Conservation (phyloP, 2,329 filamentous ascomycete genomes). For the Hawksworthiomyces lignivorus region DNA sequence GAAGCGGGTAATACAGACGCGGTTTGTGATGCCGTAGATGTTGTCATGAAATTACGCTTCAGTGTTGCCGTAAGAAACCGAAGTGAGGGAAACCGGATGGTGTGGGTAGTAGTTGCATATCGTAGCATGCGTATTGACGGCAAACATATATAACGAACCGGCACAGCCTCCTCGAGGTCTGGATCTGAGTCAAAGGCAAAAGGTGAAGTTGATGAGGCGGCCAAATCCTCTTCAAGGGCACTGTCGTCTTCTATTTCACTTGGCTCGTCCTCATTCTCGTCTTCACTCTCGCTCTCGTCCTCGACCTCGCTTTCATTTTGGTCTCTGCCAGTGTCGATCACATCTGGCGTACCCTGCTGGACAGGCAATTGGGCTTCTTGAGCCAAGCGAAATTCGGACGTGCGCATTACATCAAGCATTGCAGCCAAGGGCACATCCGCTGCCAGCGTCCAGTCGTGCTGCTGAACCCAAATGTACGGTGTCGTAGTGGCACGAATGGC, state of each 20-base stretch:
- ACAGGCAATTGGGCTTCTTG: too few relatives aligned
- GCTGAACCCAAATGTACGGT: slow-evolving; percentile 49
- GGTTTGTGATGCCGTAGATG: too few relatives aligned
- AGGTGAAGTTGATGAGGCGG: too few relatives aligned
- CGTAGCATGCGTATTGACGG: slow-evolving; percentile 43
- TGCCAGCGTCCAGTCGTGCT: slow-evolving; percentile 48
- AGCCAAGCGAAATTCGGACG: slow-evolving; percentile 16
- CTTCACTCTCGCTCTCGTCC: too few relatives aligned
- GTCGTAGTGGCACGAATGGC: slow-evolving; percentile 39
- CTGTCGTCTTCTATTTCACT: too few relatives aligned
- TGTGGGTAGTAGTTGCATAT: slow-evolving; percentile 41
- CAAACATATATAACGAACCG: slow-evolving; percentile 46
- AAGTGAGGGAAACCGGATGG: slow-evolving; percentile 33
- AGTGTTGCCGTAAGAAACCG: slow-evolving; percentile 32
- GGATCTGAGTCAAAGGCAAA: too few relatives aligned
- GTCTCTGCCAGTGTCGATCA: too few relatives aligned
- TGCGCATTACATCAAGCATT: slow-evolving; percentile 39
- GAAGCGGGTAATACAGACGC: slow-evolving; percentile 8
- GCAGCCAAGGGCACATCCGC: slow-evolving; percentile 35
- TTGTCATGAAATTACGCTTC: slow-evolving; percentile 35
- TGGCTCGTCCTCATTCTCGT: too few relatives aligned
- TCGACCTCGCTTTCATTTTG: too few relatives aligned
- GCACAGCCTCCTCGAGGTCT: slow-evolving; percentile 15
- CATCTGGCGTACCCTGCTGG: too few relatives aligned
- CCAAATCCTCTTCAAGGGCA: too few relatives aligned